Evolutionary conservation across 805 yeast genomes (phyloP).

Genomic region (Lipomyces mesembrius): DNA sequence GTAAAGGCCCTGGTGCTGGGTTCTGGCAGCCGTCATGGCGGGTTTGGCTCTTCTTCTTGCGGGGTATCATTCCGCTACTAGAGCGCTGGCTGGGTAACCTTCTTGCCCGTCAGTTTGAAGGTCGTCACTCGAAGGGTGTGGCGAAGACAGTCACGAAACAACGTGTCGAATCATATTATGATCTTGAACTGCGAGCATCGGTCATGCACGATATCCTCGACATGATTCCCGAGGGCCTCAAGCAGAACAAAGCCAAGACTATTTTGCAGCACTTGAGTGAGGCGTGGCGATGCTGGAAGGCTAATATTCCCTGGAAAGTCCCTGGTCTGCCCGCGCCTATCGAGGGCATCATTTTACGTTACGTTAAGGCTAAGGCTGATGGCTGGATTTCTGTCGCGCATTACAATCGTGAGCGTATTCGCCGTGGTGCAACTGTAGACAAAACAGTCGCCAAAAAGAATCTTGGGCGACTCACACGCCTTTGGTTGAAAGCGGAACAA

Average conservation of each 20-base stretch:
- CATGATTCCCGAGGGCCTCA: constrained; percentile 94
- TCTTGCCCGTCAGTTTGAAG: constrained; percentile 92
- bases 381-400: constrained; percentile 96
- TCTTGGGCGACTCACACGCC: constrained; percentile 84
- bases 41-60: constrained; percentile 87
- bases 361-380: constrained; percentile 93
- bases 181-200: constrained; percentile 87
- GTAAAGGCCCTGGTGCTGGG: constrained; percentile 98
- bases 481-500: constrained; percentile 93
- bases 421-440: constrained; percentile 89
- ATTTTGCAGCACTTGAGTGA: constrained; percentile 92
- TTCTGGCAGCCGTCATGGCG: constrained; percentile 99
- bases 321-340: constrained; percentile 95
- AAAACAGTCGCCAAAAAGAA: constrained; percentile 94
- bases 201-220: constrained; percentile 95
- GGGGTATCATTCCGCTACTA: constrained; percentile 88
- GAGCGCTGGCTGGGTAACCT: constrained; percentile 96
- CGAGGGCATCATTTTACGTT: constrained; percentile 81
- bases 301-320: constrained; percentile 96
- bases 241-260: constrained; percentile 82
- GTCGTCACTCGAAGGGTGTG: constrained; percentile 86
- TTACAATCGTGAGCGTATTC: constrained; percentile 84
- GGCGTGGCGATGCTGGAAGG: constrained; percentile 99
- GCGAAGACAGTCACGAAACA: constrained; percentile 96
- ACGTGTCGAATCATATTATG: constrained; percentile 92